Evolutionary conservation across 257 asterid species (phyloP).

Genomic region (Cinchona pubescens): DNA sequence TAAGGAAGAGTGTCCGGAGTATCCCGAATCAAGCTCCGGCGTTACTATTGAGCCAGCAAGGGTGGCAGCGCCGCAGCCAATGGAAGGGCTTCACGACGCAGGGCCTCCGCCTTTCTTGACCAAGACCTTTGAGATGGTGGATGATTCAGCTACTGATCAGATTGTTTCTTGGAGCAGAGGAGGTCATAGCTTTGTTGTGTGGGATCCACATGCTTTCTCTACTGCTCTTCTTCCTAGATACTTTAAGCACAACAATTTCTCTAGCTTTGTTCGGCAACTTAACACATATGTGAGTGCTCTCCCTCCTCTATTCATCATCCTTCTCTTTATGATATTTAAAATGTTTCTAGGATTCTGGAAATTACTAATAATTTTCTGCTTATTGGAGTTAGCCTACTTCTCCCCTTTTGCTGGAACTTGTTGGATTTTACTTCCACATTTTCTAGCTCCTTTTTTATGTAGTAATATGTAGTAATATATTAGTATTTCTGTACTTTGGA

Average conservation of each 20-base stretch:
- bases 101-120: slow-evolving; percentile 89
- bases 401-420: not conserved
- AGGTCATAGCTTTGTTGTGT: slow-evolving; percentile 73
- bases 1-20: slow-evolving; percentile 62
- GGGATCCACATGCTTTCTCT: slow-evolving; percentile 78
- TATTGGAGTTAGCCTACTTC: not conserved
- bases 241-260: slow-evolving; percentile 79
- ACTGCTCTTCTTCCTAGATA: slow-evolving; percentile 48
- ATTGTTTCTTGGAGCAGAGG: slow-evolving; percentile 79
- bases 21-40: slow-evolving; percentile 26
- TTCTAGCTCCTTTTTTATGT: not conserved
- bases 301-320: not conserved
- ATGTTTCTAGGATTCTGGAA: too few relatives aligned
- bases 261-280: slow-evolving; percentile 88
- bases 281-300: slow-evolving; percentile 75
- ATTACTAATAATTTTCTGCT: too few relatives aligned
- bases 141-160: slow-evolving; percentile 43
- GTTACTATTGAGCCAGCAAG: not conserved
- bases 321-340: too few relatives aligned
- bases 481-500: not conserved
- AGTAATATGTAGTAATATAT: too few relatives aligned
- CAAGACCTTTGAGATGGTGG: slow-evolving; percentile 87
- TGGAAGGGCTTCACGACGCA: slow-evolving; percentile 72
- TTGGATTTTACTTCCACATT: not conserved
- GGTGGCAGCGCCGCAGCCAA: slow-evolving; percentile 51